Evolutionary conservation across 371 early-diverging fungal species (phyloP).

Genomic region (Apophysomyces variabilis): DNA sequence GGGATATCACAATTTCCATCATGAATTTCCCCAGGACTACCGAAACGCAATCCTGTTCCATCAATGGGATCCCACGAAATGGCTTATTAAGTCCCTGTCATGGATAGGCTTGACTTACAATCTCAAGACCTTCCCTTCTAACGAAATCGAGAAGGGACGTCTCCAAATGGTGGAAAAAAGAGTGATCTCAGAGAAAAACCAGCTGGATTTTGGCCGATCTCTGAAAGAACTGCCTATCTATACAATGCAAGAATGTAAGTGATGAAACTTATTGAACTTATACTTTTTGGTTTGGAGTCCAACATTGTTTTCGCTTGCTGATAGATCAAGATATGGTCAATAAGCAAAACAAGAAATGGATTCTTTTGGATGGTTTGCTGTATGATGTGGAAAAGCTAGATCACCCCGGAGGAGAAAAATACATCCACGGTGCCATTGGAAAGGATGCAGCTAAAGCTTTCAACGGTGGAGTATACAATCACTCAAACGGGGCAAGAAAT

Average conservation of each 20-base stretch:
- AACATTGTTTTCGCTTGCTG: background rate
- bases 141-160: conserved; percentile 88
- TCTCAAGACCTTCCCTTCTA: conserved; percentile 87
- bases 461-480: conserved; percentile 90
- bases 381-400: conserved; percentile 92
- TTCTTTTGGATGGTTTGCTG: conserved; percentile 86
- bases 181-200: conserved; percentile 60
- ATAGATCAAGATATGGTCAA: conserved; percentile 53
- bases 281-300: too few relatives aligned
- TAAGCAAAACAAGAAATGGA: conserved; percentile 72
- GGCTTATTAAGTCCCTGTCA: conserved; percentile 77
- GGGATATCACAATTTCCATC: conserved; percentile 92
- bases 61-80: conserved; percentile 97
- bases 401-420: conserved; percentile 91
- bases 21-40: conserved; percentile 96
- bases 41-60: conserved; percentile 89
- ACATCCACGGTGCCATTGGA: conserved; percentile 76
- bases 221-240: conserved; percentile 74
- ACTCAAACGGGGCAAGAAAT: conserved; percentile 84
- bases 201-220: conserved; percentile 77
- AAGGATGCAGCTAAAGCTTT: conserved; percentile 87
- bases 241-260: conserved; percentile 74
- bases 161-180: conserved; percentile 86
- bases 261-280: background rate
- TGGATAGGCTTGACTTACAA: conserved; percentile 83